Conservation (phyloP, 495 filamentous ascomycete genomes). For the Penicillium diatomitis region DNA sequence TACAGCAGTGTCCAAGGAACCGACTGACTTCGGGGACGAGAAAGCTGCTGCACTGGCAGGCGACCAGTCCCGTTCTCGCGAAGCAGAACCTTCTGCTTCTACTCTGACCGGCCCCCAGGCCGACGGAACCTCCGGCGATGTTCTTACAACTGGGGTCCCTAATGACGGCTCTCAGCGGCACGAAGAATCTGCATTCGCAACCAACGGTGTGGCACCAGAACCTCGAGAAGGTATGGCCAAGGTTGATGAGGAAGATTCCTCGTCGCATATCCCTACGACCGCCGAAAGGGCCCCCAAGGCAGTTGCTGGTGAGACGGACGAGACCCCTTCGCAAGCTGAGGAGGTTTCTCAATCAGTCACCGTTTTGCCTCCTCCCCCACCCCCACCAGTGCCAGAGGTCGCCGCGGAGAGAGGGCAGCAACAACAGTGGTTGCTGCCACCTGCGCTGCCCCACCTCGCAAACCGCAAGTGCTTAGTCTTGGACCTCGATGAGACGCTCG, state of each 20-base stretch:
- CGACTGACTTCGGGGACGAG: slow-evolving; percentile 38
- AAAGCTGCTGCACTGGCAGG: slow-evolving; percentile 33
- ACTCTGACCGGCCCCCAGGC: slow-evolving; percentile 13
- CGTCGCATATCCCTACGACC: slow-evolving; percentile 6
- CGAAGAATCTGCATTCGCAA: not conserved
- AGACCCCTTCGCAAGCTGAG: slow-evolving; percentile 20
- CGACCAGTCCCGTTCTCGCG: slow-evolving; percentile 23
- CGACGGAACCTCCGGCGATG: slow-evolving; percentile 16
- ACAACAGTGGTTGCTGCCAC: slow-evolving; percentile 71
- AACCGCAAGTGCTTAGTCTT: slow-evolving; percentile 91
- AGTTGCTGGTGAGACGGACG: slow-evolving; percentile 3
- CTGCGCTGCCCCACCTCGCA: slow-evolving; percentile 64
- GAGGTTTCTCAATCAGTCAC: slow-evolving; percentile 25
- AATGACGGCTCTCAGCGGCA: slow-evolving; percentile 2
- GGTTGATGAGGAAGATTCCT: slow-evolving; percentile 4
- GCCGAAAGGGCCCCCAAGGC: slow-evolving; percentile 8
- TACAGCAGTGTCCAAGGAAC: slow-evolving; percentile 48
- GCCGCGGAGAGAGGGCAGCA: slow-evolving; percentile 35
- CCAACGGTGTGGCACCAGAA: slow-evolving; percentile 10
- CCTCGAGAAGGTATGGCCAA: slow-evolving; percentile 1
- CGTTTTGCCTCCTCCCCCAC: slow-evolving; percentile 53
- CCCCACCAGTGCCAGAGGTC: slow-evolving; percentile 29
- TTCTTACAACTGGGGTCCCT: slow-evolving; percentile 8
- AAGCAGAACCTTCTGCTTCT: slow-evolving; percentile 21
- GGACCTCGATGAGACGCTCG: slow-evolving; percentile 95